Evolutionary conservation across 1,284 basidiomycete genomes (phyloP).

Genomic region (Xerocomus amazonicus): DNA sequence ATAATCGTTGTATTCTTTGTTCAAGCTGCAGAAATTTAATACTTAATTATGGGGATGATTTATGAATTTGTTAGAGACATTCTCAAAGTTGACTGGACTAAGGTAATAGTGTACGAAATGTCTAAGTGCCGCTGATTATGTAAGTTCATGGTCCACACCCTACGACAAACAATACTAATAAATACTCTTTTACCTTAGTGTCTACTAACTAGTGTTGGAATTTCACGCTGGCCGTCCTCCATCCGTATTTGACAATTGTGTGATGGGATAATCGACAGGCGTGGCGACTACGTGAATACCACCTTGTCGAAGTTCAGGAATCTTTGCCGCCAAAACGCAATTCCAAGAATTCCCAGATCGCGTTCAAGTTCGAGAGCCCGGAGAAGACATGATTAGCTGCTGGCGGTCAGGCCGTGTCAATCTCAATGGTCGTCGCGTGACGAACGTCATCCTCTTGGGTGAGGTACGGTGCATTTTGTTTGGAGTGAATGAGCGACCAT

Average conservation of each 20-base stretch:
- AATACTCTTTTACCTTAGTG: no score
- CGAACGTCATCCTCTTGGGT: conserved; percentile 64
- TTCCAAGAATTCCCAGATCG: conserved; percentile 20
- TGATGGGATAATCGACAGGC: conserved; percentile 70
- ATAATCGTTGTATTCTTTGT: no score
- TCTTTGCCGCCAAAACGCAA: conserved; percentile 21
- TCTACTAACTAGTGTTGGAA: no score
- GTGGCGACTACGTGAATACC: conserved; percentile 72
- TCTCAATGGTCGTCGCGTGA: conserved; percentile 12
- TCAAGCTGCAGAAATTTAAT: no score
- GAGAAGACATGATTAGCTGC: conserved; percentile 40
- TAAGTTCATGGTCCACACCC: no score
- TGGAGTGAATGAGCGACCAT: not conserved
- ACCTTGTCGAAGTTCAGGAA: conserved; percentile 40
- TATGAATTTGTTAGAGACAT: no score
- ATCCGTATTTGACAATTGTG: conserved; percentile 48
- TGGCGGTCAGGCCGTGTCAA: conserved; percentile 19
- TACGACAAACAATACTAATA: no score
- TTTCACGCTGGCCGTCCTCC: conserved; percentile 60
- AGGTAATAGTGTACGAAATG: no score
- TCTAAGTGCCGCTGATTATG: no score
- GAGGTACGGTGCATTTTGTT: conserved; percentile 44
- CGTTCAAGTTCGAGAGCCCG: conserved; percentile 21
- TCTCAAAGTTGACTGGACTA: no score
- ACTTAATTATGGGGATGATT: no score